These are phyloP conservation scores for Leishmania gerbilli DNA, from an alignment of 208 protist species.

Conservation along the genomic window DNA sequence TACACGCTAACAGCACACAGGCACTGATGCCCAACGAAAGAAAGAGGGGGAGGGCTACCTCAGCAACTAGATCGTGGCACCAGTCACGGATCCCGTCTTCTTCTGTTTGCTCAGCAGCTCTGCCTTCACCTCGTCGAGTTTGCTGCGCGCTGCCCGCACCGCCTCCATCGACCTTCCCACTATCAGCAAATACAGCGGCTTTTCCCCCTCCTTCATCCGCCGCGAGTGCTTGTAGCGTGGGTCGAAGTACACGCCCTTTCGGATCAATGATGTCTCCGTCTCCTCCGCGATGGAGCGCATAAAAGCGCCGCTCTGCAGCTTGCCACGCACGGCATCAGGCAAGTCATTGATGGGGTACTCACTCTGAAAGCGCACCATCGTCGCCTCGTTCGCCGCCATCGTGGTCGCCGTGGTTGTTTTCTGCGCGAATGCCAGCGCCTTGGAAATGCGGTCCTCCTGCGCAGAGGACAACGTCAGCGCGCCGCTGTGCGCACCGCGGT, in stretches of 20 bases:
- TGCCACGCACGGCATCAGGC: conserved; percentile 58
- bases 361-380: conserved; percentile 70
- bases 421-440: conserved; percentile 73
- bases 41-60: neutral
- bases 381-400: conserved; percentile 26
- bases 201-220: conserved; percentile 75
- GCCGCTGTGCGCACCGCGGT: conserved; percentile 6
- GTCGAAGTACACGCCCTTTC: conserved; percentile 89
- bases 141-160: conserved; percentile 61
- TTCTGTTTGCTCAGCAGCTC: conserved; percentile 62
- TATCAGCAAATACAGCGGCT: conserved; percentile 79
- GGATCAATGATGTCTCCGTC: conserved; percentile 72
- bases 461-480: conserved; percentile 30
- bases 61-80: conserved; percentile 36
- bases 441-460: conserved; percentile 59
- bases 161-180: conserved; percentile 70
- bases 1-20: neutral
- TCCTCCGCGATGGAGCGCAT: conserved; percentile 65
- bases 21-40: neutral
- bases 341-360: conserved; percentile 89
- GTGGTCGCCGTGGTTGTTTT: conserved; percentile 67
- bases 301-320: conserved; percentile 62
- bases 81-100: conserved; percentile 52
- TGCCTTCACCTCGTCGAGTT: conserved; percentile 65
- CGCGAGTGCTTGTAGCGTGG: conserved; percentile 72